Conservation (phyloP, 306 rosid species). For the Gynostemma pentaphyllum region DNA sequence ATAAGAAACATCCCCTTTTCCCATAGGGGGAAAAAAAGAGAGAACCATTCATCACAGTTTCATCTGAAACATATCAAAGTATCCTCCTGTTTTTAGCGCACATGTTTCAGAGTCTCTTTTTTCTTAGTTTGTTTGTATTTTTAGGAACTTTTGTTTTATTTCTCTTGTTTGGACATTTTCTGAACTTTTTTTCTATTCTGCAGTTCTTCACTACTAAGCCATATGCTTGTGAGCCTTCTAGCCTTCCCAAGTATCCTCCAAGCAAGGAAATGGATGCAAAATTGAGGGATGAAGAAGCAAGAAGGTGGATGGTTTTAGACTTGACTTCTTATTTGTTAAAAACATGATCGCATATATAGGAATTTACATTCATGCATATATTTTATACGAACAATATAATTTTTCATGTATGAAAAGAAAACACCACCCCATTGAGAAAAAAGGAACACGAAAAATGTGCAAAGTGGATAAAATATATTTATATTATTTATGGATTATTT, state of each 20-base stretch:
- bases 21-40: neutral
- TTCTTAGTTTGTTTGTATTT: neutral
- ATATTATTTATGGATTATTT: neutral
- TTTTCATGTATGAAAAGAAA: too few species aligned
- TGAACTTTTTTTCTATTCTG: slow-evolving; percentile 21
- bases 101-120: neutral
- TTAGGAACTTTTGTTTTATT: neutral
- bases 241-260: slow-evolving; percentile 99
- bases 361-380: neutral
- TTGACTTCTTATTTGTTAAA: neutral
- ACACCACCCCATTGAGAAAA: too few species aligned
- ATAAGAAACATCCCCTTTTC: neutral
- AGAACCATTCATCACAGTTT: neutral
- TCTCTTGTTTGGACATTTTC: slow-evolving; percentile 2
- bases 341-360: neutral
- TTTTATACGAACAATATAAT: too few species aligned
- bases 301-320: slow-evolving; percentile 49
- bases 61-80: neutral
- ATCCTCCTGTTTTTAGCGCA: neutral
- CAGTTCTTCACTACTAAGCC: slow-evolving; percentile 89
- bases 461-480: neutral
- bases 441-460: too few species aligned
- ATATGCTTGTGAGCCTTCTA: slow-evolving; percentile 94
- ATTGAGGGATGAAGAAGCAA: slow-evolving; percentile 91
- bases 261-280: slow-evolving; percentile 99